Conservation (phyloP, 768 basidiomycete genomes). For the Auriculariales sp. region DNA sequence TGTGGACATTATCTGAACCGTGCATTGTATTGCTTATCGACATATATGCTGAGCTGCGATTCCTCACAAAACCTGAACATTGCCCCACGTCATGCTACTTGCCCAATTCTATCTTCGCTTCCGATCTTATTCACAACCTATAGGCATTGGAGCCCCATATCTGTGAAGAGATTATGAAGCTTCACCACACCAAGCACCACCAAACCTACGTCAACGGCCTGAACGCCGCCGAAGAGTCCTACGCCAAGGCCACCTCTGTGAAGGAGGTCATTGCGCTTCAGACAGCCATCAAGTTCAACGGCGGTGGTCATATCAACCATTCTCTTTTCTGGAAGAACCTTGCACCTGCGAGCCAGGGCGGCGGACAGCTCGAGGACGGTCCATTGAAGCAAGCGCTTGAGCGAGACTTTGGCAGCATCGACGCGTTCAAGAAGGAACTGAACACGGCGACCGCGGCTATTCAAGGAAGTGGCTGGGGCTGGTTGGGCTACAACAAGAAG, state of each 20-base stretch:
- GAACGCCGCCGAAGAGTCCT: constrained; percentile 84
- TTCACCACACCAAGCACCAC: constrained; percentile 74
- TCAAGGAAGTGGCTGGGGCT: constrained; percentile 98
- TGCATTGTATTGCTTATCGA: background rate
- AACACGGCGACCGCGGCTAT: constrained; percentile 82
- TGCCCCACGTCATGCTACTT: constrained; percentile 5
- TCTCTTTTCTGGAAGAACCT: constrained; percentile 97
- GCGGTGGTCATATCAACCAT: constrained; percentile 97
- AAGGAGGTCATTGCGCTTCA: constrained; percentile 76
- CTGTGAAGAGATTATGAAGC: constrained; percentile 80
- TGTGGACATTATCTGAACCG: background rate
- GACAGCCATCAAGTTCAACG: constrained; percentile 90
- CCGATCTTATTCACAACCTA: no score
- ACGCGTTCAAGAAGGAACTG: constrained; percentile 72
- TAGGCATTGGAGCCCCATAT: constrained; percentile 92
- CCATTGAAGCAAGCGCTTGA: constrained; percentile 62
- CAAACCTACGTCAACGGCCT: constrained; percentile 89
- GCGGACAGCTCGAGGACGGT: constrained; percentile 42
- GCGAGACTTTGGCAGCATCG: constrained; percentile 76
- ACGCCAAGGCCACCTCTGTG: constrained; percentile 45
- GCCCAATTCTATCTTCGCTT: background rate
- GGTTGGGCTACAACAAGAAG: constrained; percentile 71
- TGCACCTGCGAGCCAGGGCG: constrained; percentile 49
- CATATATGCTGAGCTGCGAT: background rate
- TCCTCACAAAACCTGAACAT: constrained; percentile 9